These are phyloP conservation scores for Daldinia sp. DNA, from an alignment of 2,329 filamentous ascomycete species.

Conservation along the genomic window DNA sequence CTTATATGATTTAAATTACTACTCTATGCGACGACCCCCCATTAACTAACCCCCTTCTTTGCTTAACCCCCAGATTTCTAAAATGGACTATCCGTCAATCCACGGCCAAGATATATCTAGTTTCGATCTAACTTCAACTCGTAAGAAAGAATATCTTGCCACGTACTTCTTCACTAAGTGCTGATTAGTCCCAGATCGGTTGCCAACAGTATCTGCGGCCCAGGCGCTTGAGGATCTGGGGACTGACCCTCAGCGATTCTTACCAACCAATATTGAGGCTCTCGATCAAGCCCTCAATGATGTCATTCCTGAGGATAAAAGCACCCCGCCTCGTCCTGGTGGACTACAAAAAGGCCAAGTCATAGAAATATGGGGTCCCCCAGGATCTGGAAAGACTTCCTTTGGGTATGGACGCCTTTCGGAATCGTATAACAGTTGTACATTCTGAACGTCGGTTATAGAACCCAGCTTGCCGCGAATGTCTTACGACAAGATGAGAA, in stretches of 20 bases:
- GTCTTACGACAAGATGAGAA: slow-evolving; percentile 69
- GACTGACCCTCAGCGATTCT: slow-evolving; percentile 60
- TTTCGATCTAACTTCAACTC: slow-evolving; percentile 67
- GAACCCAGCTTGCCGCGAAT: slow-evolving; percentile 76
- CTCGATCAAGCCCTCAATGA: slow-evolving; percentile 65
- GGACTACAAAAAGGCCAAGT: slow-evolving; percentile 82
- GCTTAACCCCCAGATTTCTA: slow-evolving; percentile 7
- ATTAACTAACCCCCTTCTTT: slow-evolving; percentile 6
- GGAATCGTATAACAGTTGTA: slow-evolving; percentile 4
- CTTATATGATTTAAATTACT: not conserved
- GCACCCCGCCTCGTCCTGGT: slow-evolving; percentile 49
- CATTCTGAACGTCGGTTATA: slow-evolving; percentile 54
- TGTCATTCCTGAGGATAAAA: slow-evolving; percentile 33
- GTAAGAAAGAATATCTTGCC: slow-evolving; percentile 51
- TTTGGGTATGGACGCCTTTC: slow-evolving; percentile 71
- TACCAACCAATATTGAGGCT: slow-evolving; percentile 67
- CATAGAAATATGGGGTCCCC: slow-evolving; percentile 88
- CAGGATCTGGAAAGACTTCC: slow-evolving; percentile 86
- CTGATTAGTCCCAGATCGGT: slow-evolving; percentile 68
- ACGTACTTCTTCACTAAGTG: not conserved
- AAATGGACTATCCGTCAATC: slow-evolving; percentile 70
- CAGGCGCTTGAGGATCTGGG: slow-evolving; percentile 74
- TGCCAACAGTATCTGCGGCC: slow-evolving; percentile 82
- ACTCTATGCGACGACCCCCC: not conserved
- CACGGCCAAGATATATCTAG: slow-evolving; percentile 72